A percentile compares a stretch with the other conserved stretches of the same genome.
phyloP scores from a whole-genome alignment of 164 flowering plant species.

The Houttuynia cordata region DNA sequence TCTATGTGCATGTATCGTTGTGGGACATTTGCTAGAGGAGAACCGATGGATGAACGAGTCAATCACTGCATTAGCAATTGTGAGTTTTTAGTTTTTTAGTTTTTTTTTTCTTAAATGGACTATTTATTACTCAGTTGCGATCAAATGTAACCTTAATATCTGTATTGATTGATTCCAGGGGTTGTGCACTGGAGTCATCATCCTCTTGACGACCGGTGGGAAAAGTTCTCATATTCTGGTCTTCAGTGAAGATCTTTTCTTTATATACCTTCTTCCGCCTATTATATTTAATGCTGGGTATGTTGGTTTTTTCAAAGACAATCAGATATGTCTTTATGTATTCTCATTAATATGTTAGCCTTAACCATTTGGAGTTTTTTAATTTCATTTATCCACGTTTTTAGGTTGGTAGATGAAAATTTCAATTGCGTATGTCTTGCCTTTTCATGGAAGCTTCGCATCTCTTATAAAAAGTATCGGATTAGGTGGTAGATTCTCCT shows the following conservation, averaged over 20 bases:
- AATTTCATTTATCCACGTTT: no score
- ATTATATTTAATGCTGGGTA: conserved; percentile 83
- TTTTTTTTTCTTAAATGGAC: no score
- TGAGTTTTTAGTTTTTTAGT: conserved; percentile 22
- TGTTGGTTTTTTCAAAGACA: conserved; percentile 1
- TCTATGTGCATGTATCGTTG: conserved; percentile 68
- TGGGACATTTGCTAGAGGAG: conserved; percentile 75
- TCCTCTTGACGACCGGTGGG: conserved; percentile 42
- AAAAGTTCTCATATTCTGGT: conserved; percentile 52
- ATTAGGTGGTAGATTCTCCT: no score
- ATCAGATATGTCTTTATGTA: not conserved
- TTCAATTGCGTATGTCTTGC: no score
- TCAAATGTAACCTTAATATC: not conserved
- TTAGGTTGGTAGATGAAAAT: no score
- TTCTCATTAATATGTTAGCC: no score
- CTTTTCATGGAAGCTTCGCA: no score
- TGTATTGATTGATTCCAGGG: conserved; percentile 32
- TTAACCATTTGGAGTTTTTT: no score
- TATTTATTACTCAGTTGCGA: no score
- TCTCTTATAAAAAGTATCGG: no score
- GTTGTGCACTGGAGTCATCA: conserved; percentile 47
- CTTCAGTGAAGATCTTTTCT: conserved; percentile 70
- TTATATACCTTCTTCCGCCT: conserved; percentile 70
- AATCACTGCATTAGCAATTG: conserved; percentile 67
- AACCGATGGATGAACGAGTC: conserved; percentile 88